Conservation (phyloP, 805 yeast genomes). For the Ogataea nakhonphanomensis region DNA sequence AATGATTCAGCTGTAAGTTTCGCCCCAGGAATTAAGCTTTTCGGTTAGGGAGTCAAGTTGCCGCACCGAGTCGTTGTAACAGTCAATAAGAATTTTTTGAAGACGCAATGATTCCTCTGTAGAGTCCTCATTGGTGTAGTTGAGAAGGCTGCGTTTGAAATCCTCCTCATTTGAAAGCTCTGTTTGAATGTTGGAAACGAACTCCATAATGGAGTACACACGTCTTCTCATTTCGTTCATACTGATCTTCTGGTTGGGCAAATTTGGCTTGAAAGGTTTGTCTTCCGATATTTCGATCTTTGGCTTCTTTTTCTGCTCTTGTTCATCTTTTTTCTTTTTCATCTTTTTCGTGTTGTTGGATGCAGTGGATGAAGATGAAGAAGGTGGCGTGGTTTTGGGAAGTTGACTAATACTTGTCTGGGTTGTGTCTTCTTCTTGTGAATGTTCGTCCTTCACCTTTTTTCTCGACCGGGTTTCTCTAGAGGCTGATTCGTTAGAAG, state of each 20-base stretch:
- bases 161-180: conserved; percentile 75
- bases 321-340: conserved; percentile 19
- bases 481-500: conserved; percentile 27
- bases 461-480: conserved; percentile 29
- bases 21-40: conserved; percentile 75
- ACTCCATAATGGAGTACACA: conserved; percentile 86
- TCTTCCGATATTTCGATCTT: conserved; percentile 45
- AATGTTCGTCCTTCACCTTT: conserved; percentile 21
- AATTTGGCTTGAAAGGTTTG: conserved; percentile 78
- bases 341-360: conserved; percentile 18
- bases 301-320: conserved; percentile 18
- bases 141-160: conserved; percentile 39
- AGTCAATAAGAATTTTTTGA: conserved; percentile 42
- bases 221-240: conserved; percentile 83
- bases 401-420: conserved; percentile 14
- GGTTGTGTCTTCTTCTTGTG: conserved; percentile 16
- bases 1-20: conserved; percentile 48
- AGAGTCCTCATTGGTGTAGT: conserved; percentile 23
- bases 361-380: conserved; percentile 16
- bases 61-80: conserved; percentile 56
- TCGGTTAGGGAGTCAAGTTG: conserved; percentile 73
- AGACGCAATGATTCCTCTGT: conserved; percentile 26
- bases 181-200: conserved; percentile 80
- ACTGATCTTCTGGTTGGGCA: conserved; percentile 72
- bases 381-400: conserved; percentile 20